Conservation (phyloP, 2,329 filamentous ascomycete genomes). For the Alternaria hordeiaustralica region DNA sequence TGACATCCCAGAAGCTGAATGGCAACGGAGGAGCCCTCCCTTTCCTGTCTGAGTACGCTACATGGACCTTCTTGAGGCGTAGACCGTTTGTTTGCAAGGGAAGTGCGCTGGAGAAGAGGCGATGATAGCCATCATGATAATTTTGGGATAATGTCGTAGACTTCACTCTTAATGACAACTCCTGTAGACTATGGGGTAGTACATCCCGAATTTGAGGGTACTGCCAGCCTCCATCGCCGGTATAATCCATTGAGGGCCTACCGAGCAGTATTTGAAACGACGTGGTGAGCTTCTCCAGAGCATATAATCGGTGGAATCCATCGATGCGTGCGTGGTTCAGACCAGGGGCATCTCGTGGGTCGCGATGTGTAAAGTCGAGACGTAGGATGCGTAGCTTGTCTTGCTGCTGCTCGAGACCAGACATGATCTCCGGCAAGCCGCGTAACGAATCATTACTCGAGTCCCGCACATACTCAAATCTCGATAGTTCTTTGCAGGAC, state of each 20-base stretch:
- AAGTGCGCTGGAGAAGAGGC: background rate
- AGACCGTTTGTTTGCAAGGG: background rate
- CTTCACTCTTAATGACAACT: background rate
- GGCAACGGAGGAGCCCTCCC: background rate
- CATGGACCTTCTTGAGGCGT: background rate
- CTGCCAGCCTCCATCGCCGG: background rate
- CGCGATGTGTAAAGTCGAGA: background rate
- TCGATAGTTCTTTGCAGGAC: background rate
- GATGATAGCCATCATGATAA: no score
- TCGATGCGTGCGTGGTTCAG: background rate
- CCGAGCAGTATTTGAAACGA: background rate
- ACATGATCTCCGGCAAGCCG: background rate
- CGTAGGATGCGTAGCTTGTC: background rate
- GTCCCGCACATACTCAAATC: background rate
- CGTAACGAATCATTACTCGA: background rate
- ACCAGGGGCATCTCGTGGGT: background rate
- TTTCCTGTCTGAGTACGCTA: background rate
- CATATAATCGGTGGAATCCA: background rate
- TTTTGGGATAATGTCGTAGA: background rate
- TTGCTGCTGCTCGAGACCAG: background rate
- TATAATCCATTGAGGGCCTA: background rate
- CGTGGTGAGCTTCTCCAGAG: background rate
- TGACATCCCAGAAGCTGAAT: background rate
- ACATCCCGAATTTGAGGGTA: background rate
- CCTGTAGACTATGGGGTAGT: background rate